Evolutionary conservation across 1,284 basidiomycete species (phyloP).

Genomic region (Agaricales sp.): DNA sequence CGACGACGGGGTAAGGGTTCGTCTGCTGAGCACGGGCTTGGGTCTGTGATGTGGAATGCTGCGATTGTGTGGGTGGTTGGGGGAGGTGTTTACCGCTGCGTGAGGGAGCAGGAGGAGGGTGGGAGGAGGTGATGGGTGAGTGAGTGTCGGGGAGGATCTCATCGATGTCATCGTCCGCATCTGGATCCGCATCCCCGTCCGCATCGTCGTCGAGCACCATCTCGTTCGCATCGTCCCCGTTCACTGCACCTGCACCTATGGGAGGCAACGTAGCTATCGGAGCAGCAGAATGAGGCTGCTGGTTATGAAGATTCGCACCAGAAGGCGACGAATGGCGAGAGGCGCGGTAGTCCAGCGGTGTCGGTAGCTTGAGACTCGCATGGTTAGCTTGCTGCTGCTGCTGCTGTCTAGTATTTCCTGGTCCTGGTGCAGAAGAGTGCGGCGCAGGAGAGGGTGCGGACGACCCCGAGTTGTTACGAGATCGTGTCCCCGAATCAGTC

Average conservation of each 20-base stretch:
- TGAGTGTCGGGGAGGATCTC: not conserved
- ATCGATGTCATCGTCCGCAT: conserved; percentile 1
- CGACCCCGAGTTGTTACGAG: not conserved
- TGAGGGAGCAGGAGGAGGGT: conserved; percentile 5
- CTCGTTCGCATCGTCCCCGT: conserved; percentile 11
- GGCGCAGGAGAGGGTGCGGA: not conserved
- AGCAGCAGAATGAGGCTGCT: too few species aligned
- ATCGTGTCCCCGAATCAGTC: not conserved
- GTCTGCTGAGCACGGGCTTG: not conserved
- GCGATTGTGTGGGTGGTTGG: conserved; percentile 1
- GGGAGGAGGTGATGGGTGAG: too few species aligned
- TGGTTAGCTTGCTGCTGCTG: not conserved
- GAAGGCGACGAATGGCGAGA: too few species aligned
- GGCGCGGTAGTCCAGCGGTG: not conserved
- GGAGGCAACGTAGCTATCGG: too few species aligned
- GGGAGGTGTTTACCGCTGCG: conserved; percentile 6
- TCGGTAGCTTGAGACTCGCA: not conserved
- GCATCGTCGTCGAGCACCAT: conserved; percentile 7
- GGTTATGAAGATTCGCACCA: too few species aligned
- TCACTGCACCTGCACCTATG: conserved; percentile 10
- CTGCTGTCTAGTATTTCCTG: not conserved
- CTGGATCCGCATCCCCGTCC: conserved; percentile 6
- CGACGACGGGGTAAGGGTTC: not conserved
- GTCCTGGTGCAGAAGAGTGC: too few species aligned
- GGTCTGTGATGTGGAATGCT: conserved; percentile 4